Evolutionary conservation across 2,329 filamentous ascomycete genomes (phyloP).

Genomic region (Alternaria sp.): DNA sequence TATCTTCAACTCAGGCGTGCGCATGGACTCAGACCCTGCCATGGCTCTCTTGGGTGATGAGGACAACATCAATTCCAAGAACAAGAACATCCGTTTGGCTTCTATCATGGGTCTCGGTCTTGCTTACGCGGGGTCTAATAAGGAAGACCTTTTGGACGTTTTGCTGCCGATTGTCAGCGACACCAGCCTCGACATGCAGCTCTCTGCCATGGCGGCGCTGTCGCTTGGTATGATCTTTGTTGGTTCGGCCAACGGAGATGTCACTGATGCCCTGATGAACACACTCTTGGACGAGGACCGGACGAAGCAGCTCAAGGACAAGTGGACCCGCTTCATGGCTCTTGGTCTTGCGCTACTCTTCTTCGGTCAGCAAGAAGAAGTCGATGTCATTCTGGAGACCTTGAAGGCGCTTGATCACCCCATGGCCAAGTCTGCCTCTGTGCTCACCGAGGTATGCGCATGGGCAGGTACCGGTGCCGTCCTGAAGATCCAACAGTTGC

Average conservation of each 20-base stretch:
- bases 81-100: constrained; percentile 76
- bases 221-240: constrained; percentile 91
- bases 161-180: constrained; percentile 88
- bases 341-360: constrained; percentile 91
- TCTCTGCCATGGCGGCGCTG: constrained; percentile 93
- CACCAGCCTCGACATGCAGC: constrained; percentile 86
- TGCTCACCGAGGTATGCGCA: constrained; percentile 93
- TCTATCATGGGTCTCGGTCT: constrained; percentile 96
- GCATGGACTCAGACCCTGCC: constrained; percentile 87
- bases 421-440: constrained; percentile 93
- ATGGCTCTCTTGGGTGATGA: constrained; percentile 82
- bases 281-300: constrained; percentile 94
- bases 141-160: constrained; percentile 82
- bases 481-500: constrained; percentile 93
- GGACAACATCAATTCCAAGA: constrained; percentile 80
- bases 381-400: constrained; percentile 97
- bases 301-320: constrained; percentile 89
- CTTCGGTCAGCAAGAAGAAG: constrained; percentile 96
- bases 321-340: constrained; percentile 97
- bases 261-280: constrained; percentile 89
- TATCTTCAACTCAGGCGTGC: constrained; percentile 92
- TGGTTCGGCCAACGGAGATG: constrained; percentile 87
- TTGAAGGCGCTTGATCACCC: constrained; percentile 97
- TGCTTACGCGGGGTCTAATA: constrained; percentile 92
- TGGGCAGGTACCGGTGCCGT: constrained; percentile 98